Evolutionary conservation across 78 protist species (phyloP).

Genomic region (Dictyostelium firmibasis): DNA sequence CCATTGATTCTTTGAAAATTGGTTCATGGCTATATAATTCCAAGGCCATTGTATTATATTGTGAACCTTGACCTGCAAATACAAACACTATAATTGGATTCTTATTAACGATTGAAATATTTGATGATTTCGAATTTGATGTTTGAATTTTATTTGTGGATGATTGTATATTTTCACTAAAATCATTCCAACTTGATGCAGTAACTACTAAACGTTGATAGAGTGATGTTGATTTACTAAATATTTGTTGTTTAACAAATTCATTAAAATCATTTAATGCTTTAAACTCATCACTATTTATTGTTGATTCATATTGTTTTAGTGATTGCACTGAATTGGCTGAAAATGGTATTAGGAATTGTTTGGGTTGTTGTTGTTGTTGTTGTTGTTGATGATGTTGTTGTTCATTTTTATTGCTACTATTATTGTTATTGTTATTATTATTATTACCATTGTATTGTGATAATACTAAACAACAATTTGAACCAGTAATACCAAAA

Average conservation of each 20-base stretch:
- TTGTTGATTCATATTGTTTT: constrained; percentile 4
- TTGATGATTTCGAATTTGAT: not conserved
- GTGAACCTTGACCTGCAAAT: constrained; percentile 22
- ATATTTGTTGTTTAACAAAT: not conserved
- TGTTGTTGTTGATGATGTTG: not conserved
- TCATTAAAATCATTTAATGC: not conserved
- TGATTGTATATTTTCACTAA: not conserved
- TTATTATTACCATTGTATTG: no score
- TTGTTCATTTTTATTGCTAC: not conserved
- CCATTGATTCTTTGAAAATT: not conserved
- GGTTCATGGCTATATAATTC: not conserved
- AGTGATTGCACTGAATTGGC: constrained; percentile 9
- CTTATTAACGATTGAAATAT: not conserved
- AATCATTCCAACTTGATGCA: not conserved
- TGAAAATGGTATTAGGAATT: constrained; percentile 39
- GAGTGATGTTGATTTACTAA: not conserved
- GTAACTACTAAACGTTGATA: not conserved
- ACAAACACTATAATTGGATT: not conserved
- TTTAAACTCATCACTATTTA: not conserved
- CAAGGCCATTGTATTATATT: not conserved
- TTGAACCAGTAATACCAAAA: no score
- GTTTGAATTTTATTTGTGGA: not conserved
- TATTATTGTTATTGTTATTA: no score
- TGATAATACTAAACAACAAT: no score
- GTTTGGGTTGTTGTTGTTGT: not conserved